These are phyloP conservation scores for Penicillium roqueforti DNA, from an alignment of 495 filamentous ascomycete species.

Conservation along the genomic window DNA sequence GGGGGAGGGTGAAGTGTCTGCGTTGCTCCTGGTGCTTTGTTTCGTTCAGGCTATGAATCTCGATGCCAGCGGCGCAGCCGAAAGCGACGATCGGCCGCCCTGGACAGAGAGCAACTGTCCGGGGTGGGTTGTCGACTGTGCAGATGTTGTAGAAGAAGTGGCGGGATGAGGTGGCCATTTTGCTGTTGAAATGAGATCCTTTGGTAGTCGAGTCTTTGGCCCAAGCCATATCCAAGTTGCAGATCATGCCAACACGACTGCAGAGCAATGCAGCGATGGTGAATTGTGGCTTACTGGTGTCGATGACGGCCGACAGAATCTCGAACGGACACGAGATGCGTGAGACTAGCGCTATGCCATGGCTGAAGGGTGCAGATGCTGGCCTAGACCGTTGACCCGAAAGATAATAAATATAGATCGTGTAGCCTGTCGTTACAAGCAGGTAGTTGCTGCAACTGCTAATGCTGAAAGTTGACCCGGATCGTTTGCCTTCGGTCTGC, in stretches of 20 bases:
- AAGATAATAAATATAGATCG: slow-evolving; percentile 60
- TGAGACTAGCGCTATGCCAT: slow-evolving; percentile 43
- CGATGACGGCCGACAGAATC: slow-evolving; percentile 61
- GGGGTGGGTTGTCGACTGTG: slow-evolving; percentile 60
- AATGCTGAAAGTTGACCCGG: slow-evolving; percentile 42
- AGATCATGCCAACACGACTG: slow-evolving; percentile 60
- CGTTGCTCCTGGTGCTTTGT: slow-evolving; percentile 53
- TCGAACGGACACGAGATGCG: slow-evolving; percentile 56
- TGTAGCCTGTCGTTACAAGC: slow-evolving; percentile 52
- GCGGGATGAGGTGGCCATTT: slow-evolving; percentile 25
- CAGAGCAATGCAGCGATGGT: slow-evolving; percentile 59
- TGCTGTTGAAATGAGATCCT: slow-evolving; percentile 12
- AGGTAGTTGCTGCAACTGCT: slow-evolving; percentile 60
- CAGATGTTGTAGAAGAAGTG: slow-evolving; percentile 56
- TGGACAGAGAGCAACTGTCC: slow-evolving; percentile 65
- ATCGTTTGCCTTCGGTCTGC: background rate
- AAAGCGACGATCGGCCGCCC: slow-evolving; percentile 66
- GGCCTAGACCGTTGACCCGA: slow-evolving; percentile 21
- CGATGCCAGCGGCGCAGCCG: slow-evolving; percentile 63
- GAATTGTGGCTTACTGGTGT: slow-evolving; percentile 53
- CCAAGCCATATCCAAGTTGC: slow-evolving; percentile 41
- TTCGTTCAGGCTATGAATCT: slow-evolving; percentile 69
- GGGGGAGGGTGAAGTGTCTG: slow-evolving; percentile 62
- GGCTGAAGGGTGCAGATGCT: slow-evolving; percentile 4
- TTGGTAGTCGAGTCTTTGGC: background rate